Conservation (phyloP, 225 moss, liverwort and hornwort species). For the Antitrichia curtipendula region DNA sequence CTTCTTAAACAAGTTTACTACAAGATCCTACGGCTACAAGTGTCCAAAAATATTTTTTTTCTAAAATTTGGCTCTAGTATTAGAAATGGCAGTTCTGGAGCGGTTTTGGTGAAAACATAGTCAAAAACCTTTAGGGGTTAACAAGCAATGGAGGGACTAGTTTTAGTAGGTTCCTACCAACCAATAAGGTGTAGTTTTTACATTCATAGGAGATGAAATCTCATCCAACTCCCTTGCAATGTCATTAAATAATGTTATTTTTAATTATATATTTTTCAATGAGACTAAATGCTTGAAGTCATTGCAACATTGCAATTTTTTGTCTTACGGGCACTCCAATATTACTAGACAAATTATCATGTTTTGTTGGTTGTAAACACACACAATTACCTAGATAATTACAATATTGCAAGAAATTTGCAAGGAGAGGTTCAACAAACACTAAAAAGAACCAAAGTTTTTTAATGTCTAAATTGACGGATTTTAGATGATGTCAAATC, state of each 20-base stretch:
- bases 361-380: not conserved
- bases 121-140: too few relatives aligned
- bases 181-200: too few relatives aligned
- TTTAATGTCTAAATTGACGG: too few relatives aligned
- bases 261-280: not conserved
- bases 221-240: not conserved
- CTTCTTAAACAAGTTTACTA: too few relatives aligned
- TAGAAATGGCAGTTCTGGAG: too few relatives aligned
- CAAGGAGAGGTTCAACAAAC: not conserved
- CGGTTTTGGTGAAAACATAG: too few relatives aligned
- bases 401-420: not conserved
- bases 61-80: too few relatives aligned
- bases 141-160: too few relatives aligned
- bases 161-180: not conserved
- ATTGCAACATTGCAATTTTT: not conserved
- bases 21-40: too few relatives aligned
- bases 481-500: too few relatives aligned
- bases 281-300: not conserved
- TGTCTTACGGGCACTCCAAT: rapidly evolving
- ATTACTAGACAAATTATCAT: not conserved
- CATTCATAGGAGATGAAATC: not conserved
- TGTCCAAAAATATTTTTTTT: too few relatives aligned
- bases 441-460: too few relatives aligned
- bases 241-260: not conserved
- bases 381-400: not conserved